Evolutionary conservation across 1,284 basidiomycete species (phyloP).

Genomic region (Sparassis latifolia): DNA sequence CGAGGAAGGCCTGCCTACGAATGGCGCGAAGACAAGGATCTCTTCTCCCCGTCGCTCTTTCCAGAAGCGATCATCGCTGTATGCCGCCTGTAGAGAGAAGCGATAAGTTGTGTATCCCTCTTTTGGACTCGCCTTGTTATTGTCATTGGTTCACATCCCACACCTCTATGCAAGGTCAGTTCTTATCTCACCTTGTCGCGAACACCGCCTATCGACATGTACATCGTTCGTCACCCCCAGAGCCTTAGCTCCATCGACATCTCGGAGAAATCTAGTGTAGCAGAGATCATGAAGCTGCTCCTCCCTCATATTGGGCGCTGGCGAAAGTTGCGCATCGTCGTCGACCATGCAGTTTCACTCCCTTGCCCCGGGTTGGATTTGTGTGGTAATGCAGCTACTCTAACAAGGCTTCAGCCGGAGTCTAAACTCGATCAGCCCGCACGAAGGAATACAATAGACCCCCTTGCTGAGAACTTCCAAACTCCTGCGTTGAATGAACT

Average conservation of each 20-base stretch:
- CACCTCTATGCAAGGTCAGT: neutral
- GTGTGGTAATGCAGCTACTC: neutral
- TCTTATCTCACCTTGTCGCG: neutral
- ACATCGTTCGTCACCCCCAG: neutral
- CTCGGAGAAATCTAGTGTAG: neutral
- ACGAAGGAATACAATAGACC: neutral
- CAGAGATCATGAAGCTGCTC: neutral
- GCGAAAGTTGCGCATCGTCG: neutral
- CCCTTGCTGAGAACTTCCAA: neutral
- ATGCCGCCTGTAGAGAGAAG: neutral
- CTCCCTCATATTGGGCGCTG: conserved; percentile 1
- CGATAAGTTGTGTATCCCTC: neutral
- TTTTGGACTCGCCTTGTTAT: conserved; percentile 4
- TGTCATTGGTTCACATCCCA: neutral
- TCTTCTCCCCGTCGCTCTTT: neutral
- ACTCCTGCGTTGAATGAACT: neutral
- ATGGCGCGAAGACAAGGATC: neutral
- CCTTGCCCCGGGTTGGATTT: neutral
- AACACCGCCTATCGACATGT: neutral
- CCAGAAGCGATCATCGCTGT: conserved; percentile 1
- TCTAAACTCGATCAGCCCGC: neutral
- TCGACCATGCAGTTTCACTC: neutral
- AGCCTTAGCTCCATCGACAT: neutral
- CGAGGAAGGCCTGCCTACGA: too few relatives aligned
- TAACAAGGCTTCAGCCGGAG: neutral